These are phyloP conservation scores for Aristolochia contorta DNA, from an alignment of 164 flowering plant species.

Conservation along the genomic window DNA sequence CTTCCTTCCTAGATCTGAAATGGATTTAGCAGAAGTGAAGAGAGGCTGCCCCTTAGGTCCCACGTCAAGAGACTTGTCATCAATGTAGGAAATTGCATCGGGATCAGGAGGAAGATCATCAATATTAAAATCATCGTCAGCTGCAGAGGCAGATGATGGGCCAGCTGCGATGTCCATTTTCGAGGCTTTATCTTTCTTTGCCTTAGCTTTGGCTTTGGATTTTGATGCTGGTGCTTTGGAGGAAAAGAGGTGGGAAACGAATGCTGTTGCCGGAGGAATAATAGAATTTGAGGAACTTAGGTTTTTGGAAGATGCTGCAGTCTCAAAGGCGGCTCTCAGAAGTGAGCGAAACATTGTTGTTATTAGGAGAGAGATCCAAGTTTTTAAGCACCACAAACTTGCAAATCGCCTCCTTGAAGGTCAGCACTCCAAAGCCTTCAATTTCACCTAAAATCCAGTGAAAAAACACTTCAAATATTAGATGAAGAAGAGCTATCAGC, in stretches of 20 bases:
- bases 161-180: constrained; percentile 9
- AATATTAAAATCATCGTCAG: constrained; percentile 9
- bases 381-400: too few species aligned
- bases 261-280: neutral
- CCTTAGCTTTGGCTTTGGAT: constrained; percentile 13
- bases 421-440: too few species aligned
- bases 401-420: too few species aligned
- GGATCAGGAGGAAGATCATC: constrained; percentile 22
- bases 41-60: constrained; percentile 68
- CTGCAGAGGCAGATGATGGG: constrained; percentile 2
- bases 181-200: constrained; percentile 6
- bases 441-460: too few species aligned
- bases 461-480: too few species aligned
- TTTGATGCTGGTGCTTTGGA: constrained; percentile 9
- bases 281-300: neutral
- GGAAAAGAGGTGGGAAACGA: constrained; percentile 14
- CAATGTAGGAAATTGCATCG: constrained; percentile 25
- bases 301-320: neutral
- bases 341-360: neutral
- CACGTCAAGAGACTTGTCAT: constrained; percentile 50
- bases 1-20: constrained; percentile 46
- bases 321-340: neutral
- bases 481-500: too few species aligned
- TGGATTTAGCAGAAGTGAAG: constrained; percentile 45
- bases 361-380: neutral